A percentile compares a stretch with the other conserved stretches of the same genome.
Evolutionary conservation across 1,284 basidiomycete species (phyloP).

Genomic region (Sanguinoderma infundibulare): DNA sequence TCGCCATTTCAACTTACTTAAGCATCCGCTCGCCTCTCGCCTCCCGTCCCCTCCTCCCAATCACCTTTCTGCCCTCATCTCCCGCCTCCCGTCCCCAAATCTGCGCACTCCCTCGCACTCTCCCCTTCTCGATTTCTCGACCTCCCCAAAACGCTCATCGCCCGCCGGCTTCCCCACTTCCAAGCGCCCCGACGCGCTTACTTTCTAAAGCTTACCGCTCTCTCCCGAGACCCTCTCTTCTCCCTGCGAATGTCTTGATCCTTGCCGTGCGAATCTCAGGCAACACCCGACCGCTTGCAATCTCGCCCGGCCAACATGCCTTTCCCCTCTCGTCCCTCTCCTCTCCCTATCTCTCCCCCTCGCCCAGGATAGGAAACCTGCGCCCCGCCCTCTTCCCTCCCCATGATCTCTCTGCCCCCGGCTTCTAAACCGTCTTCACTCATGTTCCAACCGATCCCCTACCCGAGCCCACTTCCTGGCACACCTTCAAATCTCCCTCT

Average conservation of each 20-base stretch:
- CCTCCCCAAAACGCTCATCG: neutral
- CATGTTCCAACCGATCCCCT: neutral
- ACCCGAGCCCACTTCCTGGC: neutral
- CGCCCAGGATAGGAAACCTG: neutral
- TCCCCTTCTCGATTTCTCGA: neutral
- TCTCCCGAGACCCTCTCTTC: neutral
- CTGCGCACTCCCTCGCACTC: neutral
- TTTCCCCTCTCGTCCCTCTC: neutral
- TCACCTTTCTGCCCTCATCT: neutral
- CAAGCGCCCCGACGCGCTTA: neutral
- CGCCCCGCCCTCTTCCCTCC: neutral
- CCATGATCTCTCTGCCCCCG: neutral
- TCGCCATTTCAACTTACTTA: neutral
- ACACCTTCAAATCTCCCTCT: neutral
- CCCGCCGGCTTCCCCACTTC: neutral
- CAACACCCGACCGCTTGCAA: neutral
- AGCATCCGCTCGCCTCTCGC: neutral
- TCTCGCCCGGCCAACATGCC: neutral
- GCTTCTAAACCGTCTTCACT: neutral
- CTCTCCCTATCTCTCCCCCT: neutral
- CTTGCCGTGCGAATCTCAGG: neutral
- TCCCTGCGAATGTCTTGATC: neutral
- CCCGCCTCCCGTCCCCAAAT: neutral
- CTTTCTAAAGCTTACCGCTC: conserved; percentile 15
- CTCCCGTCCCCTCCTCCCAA: neutral